These are phyloP conservation scores for Blastobotrys muscicola DNA, from an alignment of 805 yeast species.

Conservation along the genomic window DNA sequence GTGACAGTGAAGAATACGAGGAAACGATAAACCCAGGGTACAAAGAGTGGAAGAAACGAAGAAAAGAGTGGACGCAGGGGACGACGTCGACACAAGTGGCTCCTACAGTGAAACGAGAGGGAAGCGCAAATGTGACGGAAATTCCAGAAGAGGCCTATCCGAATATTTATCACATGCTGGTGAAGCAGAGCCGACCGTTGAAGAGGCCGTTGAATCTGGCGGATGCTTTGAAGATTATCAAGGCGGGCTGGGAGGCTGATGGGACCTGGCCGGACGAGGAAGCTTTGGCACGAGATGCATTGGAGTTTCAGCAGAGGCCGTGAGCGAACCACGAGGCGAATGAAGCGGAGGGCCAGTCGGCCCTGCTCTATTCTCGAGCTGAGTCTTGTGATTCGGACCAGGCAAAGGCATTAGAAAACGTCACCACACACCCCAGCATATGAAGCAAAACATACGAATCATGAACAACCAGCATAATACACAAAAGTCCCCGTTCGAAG, in stretches of 20 bases:
- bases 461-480: too few species aligned
- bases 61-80: slow-evolving; percentile 51
- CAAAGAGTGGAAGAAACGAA: slow-evolving; percentile 58
- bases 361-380: too few species aligned
- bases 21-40: slow-evolving; percentile 45
- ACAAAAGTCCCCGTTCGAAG: too few species aligned
- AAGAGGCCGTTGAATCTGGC: slow-evolving; percentile 62
- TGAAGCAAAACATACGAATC: too few species aligned
- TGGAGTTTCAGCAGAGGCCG: too few species aligned
- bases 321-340: too few species aligned
- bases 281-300: background rate
- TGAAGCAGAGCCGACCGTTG: slow-evolving; percentile 59
- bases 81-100: slow-evolving; percentile 10
- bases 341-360: too few species aligned
- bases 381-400: too few species aligned
- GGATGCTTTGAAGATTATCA: slow-evolving; percentile 62
- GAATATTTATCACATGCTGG: slow-evolving; percentile 54
- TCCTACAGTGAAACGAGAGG: too few species aligned
- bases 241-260: slow-evolving; percentile 77
- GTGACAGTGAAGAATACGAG: slow-evolving; percentile 20
- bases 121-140: background rate
- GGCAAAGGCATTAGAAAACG: too few species aligned
- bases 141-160: slow-evolving; percentile 27
- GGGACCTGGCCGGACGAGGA: slow-evolving; percentile 48
- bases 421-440: too few species aligned